Percentiles rank a stretch among this genome's conserved stretches.
Evolutionary conservation across 163 green algal genomes (phyloP).

Genomic region (Chloromonas sp.): DNA sequence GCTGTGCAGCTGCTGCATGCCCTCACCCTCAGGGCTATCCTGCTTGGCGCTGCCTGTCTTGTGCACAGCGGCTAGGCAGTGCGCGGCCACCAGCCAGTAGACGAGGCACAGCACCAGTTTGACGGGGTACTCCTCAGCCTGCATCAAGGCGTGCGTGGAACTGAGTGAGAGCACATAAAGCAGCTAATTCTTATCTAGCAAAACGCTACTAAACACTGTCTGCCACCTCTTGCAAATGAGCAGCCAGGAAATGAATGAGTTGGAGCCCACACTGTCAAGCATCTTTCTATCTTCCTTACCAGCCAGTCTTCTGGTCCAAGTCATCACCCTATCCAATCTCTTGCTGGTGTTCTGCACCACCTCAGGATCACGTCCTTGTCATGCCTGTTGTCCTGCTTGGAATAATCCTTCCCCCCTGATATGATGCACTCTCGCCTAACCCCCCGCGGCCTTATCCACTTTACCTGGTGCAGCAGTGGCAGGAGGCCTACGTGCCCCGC

Average conservation of each 20-base stretch:
- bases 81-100: slow-evolving; percentile 31
- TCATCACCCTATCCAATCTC: too few species aligned
- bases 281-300: too few species aligned
- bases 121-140: slow-evolving; percentile 63
- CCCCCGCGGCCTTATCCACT: too few species aligned
- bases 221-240: neutral
- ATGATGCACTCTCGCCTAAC: too few species aligned
- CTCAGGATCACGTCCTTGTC: too few species aligned
- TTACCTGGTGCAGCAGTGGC: slow-evolving; percentile 72
- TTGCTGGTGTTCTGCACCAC: too few species aligned
- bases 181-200: neutral
- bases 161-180: neutral
- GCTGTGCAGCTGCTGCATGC: neutral
- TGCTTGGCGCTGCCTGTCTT: too few species aligned
- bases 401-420: too few species aligned
- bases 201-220: neutral
- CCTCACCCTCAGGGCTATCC: neutral
- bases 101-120: slow-evolving; percentile 64
- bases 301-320: too few species aligned
- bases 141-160: neutral
- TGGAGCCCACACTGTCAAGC: neutral
- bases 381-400: too few species aligned
- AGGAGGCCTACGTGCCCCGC: slow-evolving; percentile 71
- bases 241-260: neutral
- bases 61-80: slow-evolving; percentile 4